A percentile compares a stretch with the other conserved stretches of the same genome.
Conservation (phyloP, 169 alveolate species). For the Eimeria brunetti region DNA sequence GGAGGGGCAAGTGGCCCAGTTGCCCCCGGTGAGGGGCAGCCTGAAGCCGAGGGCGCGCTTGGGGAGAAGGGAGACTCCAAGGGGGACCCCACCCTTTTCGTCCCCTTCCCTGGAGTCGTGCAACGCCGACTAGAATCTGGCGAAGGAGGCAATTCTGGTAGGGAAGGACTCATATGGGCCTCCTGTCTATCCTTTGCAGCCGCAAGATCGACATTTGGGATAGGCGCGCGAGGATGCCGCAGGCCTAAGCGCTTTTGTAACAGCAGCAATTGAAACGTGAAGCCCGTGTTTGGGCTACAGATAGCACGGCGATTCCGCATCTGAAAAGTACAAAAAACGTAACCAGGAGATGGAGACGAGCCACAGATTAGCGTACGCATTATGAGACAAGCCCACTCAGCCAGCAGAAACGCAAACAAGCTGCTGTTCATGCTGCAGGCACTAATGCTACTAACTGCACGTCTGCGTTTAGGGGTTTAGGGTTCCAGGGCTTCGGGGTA, state of each 20-base stretch:
- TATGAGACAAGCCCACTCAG: background rate
- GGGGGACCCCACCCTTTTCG: conserved; percentile 22
- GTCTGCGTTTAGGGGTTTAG: no score
- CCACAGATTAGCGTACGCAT: background rate
- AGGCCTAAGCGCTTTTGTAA: conserved; percentile 65
- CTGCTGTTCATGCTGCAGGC: background rate
- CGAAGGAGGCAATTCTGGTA: background rate
- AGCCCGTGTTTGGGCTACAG: conserved; percentile 77
- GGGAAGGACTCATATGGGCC: background rate
- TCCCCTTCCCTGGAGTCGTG: conserved; percentile 40
- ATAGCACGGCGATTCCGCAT: conserved; percentile 60
- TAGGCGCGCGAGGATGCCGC: background rate
- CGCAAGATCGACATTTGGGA: background rate
- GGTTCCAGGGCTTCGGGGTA: background rate
- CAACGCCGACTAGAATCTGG: background rate
- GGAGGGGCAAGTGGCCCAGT: background rate
- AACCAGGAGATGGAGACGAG: background rate
- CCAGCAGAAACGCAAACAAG: background rate
- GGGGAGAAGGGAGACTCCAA: background rate
- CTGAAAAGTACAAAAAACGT: conserved; percentile 10
- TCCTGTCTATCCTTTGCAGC: background rate
- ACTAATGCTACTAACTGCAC: background rate
- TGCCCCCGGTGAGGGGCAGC: conserved; percentile 5
- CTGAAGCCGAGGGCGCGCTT: background rate
- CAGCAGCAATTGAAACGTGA: conserved; percentile 70